These are phyloP conservation scores for Phytophthora hybrid DNA, from an alignment of 352 stramenopile species.

Conservation along the genomic window DNA sequence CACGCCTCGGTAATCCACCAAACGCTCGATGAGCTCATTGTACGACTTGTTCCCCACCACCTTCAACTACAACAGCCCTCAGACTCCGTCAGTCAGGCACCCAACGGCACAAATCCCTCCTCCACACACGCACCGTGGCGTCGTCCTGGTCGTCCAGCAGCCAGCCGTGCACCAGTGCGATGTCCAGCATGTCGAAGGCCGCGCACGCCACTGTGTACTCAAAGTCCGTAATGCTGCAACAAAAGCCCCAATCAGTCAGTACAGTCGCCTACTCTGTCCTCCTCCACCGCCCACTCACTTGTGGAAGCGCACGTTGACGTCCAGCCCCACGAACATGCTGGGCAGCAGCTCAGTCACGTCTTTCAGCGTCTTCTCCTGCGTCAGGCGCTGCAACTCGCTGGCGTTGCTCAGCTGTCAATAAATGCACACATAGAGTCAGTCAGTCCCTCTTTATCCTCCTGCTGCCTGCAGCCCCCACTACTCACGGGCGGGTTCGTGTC, in stretches of 20 bases:
- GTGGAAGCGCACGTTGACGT: conserved; percentile 98
- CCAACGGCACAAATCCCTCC: too few relatives aligned
- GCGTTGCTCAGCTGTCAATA: too few relatives aligned
- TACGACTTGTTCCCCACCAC: conserved; percentile 95
- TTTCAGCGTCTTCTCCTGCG: conserved; percentile 87
- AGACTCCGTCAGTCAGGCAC: conserved; percentile 8
- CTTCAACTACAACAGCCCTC: conserved; percentile 41
- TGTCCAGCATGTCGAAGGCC: conserved; percentile 96
- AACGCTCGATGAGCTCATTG: conserved; percentile 97
- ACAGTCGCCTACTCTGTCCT: too few relatives aligned
- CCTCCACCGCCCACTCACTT: conserved; percentile 70
- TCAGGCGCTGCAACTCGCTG: conserved; percentile 69
- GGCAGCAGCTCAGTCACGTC: conserved; percentile 94
- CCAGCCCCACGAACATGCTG: conserved; percentile 95
- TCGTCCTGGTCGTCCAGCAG: conserved; percentile 94
- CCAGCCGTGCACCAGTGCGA: conserved; percentile 98
- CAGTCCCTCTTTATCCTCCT: too few relatives aligned
- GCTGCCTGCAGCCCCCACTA: too few relatives aligned
- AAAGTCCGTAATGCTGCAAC: conserved; percentile 85
- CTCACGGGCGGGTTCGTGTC: conserved; percentile 82
- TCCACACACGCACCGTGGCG: conserved; percentile 74
- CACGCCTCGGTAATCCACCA: conserved; percentile 91
- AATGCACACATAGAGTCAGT: too few relatives aligned
- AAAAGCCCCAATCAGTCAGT: conserved; percentile 9
- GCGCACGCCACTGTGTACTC: conserved; percentile 96